Percentiles rank a stretch among this genome's conserved stretches.
These are phyloP conservation scores for Candida insectalens DNA, from an alignment of 805 yeast genomes.

Conservation along the genomic window DNA sequence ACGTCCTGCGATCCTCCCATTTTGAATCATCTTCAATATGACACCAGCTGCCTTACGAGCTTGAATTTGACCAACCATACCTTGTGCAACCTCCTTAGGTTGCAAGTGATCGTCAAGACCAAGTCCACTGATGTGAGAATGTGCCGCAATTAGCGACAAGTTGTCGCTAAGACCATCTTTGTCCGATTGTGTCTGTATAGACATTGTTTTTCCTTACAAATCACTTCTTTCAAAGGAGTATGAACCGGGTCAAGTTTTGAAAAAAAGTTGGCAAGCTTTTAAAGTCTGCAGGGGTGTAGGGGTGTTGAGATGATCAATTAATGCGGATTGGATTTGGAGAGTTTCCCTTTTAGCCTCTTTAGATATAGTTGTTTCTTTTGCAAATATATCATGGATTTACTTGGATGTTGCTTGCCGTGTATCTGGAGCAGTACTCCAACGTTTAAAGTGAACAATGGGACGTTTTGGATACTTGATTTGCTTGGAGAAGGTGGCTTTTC, in stretches of 20 bases:
- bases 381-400: neutral
- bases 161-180: conserved; percentile 6
- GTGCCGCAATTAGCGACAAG: conserved; percentile 56
- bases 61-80: conserved; percentile 68
- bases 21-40: conserved; percentile 85
- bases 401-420: neutral
- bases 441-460: conserved; percentile 49
- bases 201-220: too few species aligned
- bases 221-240: too few species aligned
- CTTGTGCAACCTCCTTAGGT: conserved; percentile 81
- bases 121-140: conserved; percentile 91
- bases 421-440: conserved; percentile 33
- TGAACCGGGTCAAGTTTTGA: too few species aligned
- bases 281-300: too few species aligned
- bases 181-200: conserved; percentile 5
- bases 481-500: conserved; percentile 89
- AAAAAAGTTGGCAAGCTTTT: too few species aligned
- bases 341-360: too few species aligned
- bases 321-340: too few species aligned
- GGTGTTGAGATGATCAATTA: too few species aligned
- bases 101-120: conserved; percentile 87
- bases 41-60: conserved; percentile 94
- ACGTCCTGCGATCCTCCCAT: conserved; percentile 88
- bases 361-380: too few species aligned
- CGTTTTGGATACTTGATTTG: conserved; percentile 55